Percentiles rank a stretch among this genome's conserved stretches.
Conservation (phyloP, 495 filamentous ascomycete genomes). For the Aspergillus cavernicola region DNA sequence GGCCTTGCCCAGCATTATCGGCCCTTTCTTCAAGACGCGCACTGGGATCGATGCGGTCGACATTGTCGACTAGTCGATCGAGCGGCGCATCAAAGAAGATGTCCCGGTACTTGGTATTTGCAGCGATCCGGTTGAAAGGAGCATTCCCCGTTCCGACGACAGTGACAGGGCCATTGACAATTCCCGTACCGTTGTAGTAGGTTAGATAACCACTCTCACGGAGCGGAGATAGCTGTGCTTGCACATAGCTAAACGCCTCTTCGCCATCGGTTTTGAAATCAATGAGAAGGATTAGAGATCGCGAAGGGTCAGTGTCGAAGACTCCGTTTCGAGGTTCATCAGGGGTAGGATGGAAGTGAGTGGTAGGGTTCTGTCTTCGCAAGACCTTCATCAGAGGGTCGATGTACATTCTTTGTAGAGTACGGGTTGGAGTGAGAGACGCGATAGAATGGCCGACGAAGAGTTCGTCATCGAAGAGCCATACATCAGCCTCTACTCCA, state of each 20-base stretch:
- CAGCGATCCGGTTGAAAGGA: slow-evolving; percentile 59
- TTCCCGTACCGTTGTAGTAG: slow-evolving; percentile 48
- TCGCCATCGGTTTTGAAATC: slow-evolving; percentile 63
- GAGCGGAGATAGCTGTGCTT: slow-evolving; percentile 61
- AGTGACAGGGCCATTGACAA: slow-evolving; percentile 58
- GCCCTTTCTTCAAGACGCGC: background rate
- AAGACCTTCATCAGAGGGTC: slow-evolving; percentile 51
- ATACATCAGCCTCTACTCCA: slow-evolving; percentile 82
- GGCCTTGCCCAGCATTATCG: slow-evolving; percentile 31
- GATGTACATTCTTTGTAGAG: slow-evolving; percentile 53
- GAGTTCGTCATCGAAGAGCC: slow-evolving; percentile 68
- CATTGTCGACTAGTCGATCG: slow-evolving; percentile 28
- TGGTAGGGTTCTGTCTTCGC: slow-evolving; percentile 45
- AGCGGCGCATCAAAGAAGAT: slow-evolving; percentile 65
- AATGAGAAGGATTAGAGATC: slow-evolving; percentile 63
- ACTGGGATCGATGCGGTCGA: slow-evolving; percentile 21
- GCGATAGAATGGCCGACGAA: slow-evolving; percentile 54
- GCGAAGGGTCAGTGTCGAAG: slow-evolving; percentile 50
- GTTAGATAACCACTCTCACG: slow-evolving; percentile 62
- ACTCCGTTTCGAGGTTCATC: slow-evolving; percentile 33
- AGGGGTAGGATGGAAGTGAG: slow-evolving; percentile 24
- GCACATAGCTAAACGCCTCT: slow-evolving; percentile 49
- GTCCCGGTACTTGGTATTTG: slow-evolving; percentile 46
- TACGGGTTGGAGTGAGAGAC: slow-evolving; percentile 45
- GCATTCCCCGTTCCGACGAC: slow-evolving; percentile 78